Conservation (phyloP, 2,329 filamentous ascomycete genomes). For the Pseudocercospora eumusae region DNA sequence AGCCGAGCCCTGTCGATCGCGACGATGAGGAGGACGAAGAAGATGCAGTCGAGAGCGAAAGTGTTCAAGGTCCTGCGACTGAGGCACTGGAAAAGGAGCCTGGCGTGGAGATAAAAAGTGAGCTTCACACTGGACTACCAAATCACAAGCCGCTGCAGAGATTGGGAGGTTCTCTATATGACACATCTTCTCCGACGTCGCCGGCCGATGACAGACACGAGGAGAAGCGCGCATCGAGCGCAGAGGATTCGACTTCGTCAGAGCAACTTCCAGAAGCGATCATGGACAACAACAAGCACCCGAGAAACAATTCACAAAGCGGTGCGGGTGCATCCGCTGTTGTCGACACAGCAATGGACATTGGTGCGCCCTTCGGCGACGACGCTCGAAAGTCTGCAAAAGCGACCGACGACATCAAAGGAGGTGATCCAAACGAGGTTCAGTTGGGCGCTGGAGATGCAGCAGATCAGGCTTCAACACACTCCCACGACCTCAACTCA, state of each 20-base stretch:
- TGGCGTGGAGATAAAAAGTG: neutral
- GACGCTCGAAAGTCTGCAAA: neutral
- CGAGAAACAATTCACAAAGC: neutral
- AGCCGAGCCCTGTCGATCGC: neutral
- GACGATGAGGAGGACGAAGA: neutral
- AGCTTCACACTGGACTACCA: neutral
- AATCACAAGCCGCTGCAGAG: neutral
- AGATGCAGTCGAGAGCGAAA: neutral
- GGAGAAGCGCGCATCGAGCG: neutral
- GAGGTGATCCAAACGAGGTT: neutral
- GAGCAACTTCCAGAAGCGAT: neutral
- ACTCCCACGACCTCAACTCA: neutral
- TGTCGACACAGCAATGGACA: neutral
- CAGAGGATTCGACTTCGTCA: neutral
- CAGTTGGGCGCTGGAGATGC: neutral
- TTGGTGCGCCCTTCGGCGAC: neutral
- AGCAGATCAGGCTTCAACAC: neutral
- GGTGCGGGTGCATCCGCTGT: neutral
- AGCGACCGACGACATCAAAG: neutral
- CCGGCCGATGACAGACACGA: neutral
- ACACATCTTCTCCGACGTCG: neutral
- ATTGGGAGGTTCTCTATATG: neutral
- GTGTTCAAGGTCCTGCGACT: neutral
- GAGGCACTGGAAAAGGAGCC: neutral
- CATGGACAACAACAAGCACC: neutral